Percentiles rank a stretch among this genome's conserved stretches.
Conservation (phyloP, 345 rosid genomes). For the Litchi chinensis region DNA sequence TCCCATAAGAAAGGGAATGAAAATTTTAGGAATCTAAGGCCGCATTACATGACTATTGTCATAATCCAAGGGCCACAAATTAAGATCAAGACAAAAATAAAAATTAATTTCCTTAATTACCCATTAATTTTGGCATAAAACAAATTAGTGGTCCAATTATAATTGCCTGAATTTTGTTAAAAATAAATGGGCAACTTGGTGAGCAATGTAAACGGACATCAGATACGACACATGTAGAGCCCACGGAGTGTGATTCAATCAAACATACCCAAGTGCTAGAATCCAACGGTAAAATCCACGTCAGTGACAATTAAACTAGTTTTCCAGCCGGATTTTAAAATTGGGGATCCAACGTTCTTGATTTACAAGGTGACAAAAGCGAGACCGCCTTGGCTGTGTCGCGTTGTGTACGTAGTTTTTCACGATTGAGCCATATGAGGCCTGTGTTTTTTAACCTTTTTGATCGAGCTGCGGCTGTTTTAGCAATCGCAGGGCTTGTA, state of each 20-base stretch:
- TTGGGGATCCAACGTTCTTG: slow-evolving; percentile 23
- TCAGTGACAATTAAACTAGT: slow-evolving; percentile 29
- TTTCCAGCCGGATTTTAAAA: slow-evolving; percentile 33
- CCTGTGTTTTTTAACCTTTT: not conserved
- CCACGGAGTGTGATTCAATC: slow-evolving; percentile 43
- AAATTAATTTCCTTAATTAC: not conserved
- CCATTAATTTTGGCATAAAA: not conserved
- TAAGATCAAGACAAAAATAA: slow-evolving; percentile 19
- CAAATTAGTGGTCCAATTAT: slow-evolving; percentile 24
- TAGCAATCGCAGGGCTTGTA: not conserved
- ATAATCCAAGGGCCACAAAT: slow-evolving; percentile 28
- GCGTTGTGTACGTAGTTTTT: slow-evolving; percentile 34
- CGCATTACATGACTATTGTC: slow-evolving; percentile 12
- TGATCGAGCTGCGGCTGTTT: slow-evolving; percentile 2
- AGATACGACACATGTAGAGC: slow-evolving; percentile 43
- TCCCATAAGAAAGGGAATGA: slow-evolving; percentile 21
- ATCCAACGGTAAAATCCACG: slow-evolving; percentile 35
- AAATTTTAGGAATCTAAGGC: slow-evolving; percentile 29
- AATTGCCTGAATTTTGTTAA: slow-evolving; percentile 20
- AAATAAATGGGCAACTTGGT: slow-evolving; percentile 13
- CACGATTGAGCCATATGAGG: slow-evolving; percentile 8
- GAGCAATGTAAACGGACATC: slow-evolving; percentile 25
- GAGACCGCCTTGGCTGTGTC: slow-evolving; percentile 48
- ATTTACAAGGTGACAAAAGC: slow-evolving; percentile 38
- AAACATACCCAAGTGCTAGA: slow-evolving; percentile 28